These are phyloP conservation scores for Plasmodium berghei DNA, from an alignment of 169 alveolate species.

Conservation along the genomic window DNA sequence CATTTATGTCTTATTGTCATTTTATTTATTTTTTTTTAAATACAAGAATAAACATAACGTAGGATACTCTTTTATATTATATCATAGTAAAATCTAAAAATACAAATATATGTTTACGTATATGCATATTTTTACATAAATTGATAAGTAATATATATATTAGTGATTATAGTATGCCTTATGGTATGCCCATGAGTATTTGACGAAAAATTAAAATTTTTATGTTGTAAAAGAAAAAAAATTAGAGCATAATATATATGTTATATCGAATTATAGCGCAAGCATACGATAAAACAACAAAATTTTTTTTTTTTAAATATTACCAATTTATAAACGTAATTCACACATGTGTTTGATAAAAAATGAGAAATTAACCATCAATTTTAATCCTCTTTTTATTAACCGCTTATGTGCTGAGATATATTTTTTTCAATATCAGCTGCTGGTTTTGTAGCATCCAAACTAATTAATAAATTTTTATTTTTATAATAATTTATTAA, in stretches of 20 bases:
- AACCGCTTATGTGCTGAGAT: constrained; percentile 55
- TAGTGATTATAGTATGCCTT: too few species aligned
- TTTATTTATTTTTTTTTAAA: too few species aligned
- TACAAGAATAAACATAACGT: too few species aligned
- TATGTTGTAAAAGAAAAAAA: neutral
- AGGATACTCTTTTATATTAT: too few species aligned
- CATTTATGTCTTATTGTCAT: too few species aligned
- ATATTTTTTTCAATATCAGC: constrained; percentile 73
- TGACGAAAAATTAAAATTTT: too few species aligned
- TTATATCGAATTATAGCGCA: neutral
- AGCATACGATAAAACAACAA: neutral
- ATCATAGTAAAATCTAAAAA: too few species aligned
- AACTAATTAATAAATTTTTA: constrained; percentile 72
- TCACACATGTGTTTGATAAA: neutral
- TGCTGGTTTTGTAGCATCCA: constrained; percentile 82
- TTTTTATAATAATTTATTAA: constrained; percentile 80
- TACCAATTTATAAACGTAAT: neutral
- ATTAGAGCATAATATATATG: neutral
- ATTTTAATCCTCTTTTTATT: neutral
- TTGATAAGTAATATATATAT: too few species aligned
- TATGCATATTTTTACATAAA: too few species aligned
- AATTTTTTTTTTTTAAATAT: neutral
- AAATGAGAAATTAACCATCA: neutral
- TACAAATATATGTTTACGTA: too few species aligned
- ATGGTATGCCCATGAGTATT: too few species aligned